Percentiles rank a stretch among this genome's conserved stretches.
Evolutionary conservation across 768 basidiomycete species (phyloP).

Genomic region (Tephrocybe sp.): DNA sequence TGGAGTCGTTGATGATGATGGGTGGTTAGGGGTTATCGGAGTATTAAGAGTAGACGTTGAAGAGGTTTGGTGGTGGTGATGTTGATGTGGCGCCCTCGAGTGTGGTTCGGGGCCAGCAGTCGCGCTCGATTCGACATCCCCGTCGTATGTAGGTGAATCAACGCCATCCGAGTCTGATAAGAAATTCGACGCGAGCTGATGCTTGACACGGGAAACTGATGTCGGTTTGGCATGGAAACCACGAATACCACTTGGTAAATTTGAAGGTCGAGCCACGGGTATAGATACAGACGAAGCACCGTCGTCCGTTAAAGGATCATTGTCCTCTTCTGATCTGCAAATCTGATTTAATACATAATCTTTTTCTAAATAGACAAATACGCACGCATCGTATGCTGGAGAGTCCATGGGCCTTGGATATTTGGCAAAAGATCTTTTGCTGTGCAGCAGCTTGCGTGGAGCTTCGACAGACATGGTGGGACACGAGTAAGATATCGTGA

Average conservation of each 20-base stretch:
- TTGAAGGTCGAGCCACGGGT: slow-evolving; percentile 34
- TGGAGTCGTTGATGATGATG: slow-evolving; percentile 24
- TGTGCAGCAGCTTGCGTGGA: slow-evolving; percentile 43
- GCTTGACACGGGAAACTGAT: slow-evolving; percentile 33
- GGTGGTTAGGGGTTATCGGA: slow-evolving; percentile 31
- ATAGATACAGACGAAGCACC: slow-evolving; percentile 52
- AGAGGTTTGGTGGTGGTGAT: slow-evolving; percentile 43
- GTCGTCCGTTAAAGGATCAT: slow-evolving; percentile 83
- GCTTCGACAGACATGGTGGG: slow-evolving; percentile 25
- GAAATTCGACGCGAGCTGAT: slow-evolving; percentile 55
- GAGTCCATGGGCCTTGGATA: slow-evolving; percentile 64
- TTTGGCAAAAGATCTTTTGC: slow-evolving; percentile 72
- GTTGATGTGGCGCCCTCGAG: slow-evolving; percentile 27
- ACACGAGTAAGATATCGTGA: not conserved
- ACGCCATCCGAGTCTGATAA: slow-evolving; percentile 73
- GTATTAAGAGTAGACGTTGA: slow-evolving; percentile 56
- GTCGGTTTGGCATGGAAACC: slow-evolving; percentile 31
- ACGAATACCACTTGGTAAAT: slow-evolving; percentile 22
- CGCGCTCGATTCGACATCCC: slow-evolving; percentile 81
- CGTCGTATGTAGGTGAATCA: slow-evolving; percentile 89
- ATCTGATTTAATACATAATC: slow-evolving; percentile 13
- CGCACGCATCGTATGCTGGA: slow-evolving; percentile 74
- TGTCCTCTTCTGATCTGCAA: slow-evolving; percentile 81
- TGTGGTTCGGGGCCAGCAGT: slow-evolving; percentile 52
- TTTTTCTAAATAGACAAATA: not conserved